Conservation (phyloP, 179 eudicot genomes). For the Patellifolia procumbens region DNA sequence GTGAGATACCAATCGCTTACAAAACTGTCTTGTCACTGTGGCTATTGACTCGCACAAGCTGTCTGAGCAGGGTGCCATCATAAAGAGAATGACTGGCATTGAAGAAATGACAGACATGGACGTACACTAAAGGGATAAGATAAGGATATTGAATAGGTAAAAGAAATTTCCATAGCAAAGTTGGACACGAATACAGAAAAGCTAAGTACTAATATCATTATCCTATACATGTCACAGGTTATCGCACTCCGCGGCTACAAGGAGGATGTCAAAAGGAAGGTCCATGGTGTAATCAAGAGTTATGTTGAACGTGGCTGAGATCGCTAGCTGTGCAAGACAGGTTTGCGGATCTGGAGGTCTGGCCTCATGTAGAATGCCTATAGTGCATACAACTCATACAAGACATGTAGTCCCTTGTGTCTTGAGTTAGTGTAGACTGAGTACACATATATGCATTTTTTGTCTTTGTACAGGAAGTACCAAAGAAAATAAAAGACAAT, state of each 20-base stretch:
- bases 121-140: slow-evolving; percentile 90
- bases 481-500: slow-evolving; percentile 64
- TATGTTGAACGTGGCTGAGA: slow-evolving; percentile 70
- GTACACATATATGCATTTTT: neutral
- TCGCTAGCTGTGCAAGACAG: slow-evolving; percentile 77
- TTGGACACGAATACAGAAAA: neutral
- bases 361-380: slow-evolving; percentile 1
- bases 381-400: neutral
- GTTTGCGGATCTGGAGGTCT: slow-evolving; percentile 38
- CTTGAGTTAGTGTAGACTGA: neutral
- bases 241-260: slow-evolving; percentile 53
- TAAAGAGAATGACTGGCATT: slow-evolving; percentile 95
- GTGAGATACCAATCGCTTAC: slow-evolving; percentile 98
- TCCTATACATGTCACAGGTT: slow-evolving; percentile 36
- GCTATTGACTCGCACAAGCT: slow-evolving; percentile 94
- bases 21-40: slow-evolving; percentile 93
- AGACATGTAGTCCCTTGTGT: neutral
- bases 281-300: slow-evolving; percentile 51
- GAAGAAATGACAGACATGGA: slow-evolving; percentile 99
- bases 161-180: neutral
- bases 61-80: slow-evolving; percentile 91
- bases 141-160: slow-evolving; percentile 84
- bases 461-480: slow-evolving; percentile 48
- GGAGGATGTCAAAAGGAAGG: slow-evolving; percentile 57
- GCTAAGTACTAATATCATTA: slow-evolving; percentile 11